phyloP scores from a whole-genome alignment of 2,329 filamentous ascomycete species.

The Mollisiaceae sp. region DNA sequence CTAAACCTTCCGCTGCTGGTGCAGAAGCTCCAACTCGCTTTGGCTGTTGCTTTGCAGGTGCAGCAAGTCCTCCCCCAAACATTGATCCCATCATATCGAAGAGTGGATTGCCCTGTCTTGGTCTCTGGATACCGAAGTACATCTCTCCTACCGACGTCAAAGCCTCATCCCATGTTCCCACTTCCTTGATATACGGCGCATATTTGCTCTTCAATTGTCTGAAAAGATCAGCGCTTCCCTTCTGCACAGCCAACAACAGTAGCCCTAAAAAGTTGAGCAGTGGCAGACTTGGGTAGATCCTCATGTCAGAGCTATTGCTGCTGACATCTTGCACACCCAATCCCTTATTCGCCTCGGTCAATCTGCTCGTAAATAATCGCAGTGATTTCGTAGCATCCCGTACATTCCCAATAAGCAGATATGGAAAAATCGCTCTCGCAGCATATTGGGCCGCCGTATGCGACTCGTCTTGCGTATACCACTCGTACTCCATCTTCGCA shows the following conservation, averaged over 20 bases:
- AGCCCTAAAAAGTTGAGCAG: slow-evolving; percentile 92
- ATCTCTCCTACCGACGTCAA: slow-evolving; percentile 90
- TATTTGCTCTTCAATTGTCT: slow-evolving; percentile 85
- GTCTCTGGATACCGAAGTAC: slow-evolving; percentile 93
- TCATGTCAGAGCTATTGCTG: slow-evolving; percentile 72
- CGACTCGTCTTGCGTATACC: slow-evolving; percentile 89
- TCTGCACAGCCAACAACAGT: slow-evolving; percentile 81
- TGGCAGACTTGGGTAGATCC: slow-evolving; percentile 89
- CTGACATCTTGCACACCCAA: slow-evolving; percentile 84
- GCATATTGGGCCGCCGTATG: slow-evolving; percentile 88
- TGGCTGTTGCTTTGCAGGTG: slow-evolving; percentile 44
- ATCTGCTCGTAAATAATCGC: slow-evolving; percentile 72
- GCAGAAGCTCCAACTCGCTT: slow-evolving; percentile 47
- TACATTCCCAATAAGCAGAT: slow-evolving; percentile 87
- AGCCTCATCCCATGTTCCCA: slow-evolving; percentile 78
- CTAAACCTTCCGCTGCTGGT: slow-evolving; percentile 63
- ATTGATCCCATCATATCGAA: slow-evolving; percentile 98
- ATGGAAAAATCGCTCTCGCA: slow-evolving; percentile 86
- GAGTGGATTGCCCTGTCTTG: slow-evolving; percentile 87
- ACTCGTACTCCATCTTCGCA: slow-evolving; percentile 84
- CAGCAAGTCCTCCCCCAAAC: slow-evolving; percentile 76
- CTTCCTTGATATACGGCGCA: slow-evolving; percentile 75
- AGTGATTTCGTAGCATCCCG: slow-evolving; percentile 86
- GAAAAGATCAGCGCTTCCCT: slow-evolving; percentile 77
- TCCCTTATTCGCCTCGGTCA: slow-evolving; percentile 59